Base-by-base conservation (phyloP, 305 asterid species). In the Plantago rigida region DNA sequence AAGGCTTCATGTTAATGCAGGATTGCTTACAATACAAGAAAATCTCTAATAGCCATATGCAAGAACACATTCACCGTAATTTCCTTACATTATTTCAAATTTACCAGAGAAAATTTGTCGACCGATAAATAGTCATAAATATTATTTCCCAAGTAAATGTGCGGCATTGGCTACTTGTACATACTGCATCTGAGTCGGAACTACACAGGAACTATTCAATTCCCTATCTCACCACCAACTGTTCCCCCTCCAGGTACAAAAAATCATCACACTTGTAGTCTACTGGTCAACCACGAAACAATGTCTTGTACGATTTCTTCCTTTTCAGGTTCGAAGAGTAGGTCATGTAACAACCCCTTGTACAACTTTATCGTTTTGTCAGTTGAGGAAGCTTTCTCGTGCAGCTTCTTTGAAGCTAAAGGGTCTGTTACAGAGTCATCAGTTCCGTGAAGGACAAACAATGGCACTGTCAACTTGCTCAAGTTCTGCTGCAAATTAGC, bases 271-370 rank as follows among this genome's bases (percentile, higher is more conserved):
- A 64, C 65, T 70, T 72, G 76, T 53, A 71, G 22, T 72, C 96
- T 86, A 45, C 63, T 67, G 48, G 56, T 79, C 71, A 91, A 64
- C 98, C 98, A 91, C 17, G 77, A 11, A 36, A 88, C 62, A 47
- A 91, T 84, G 46, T 62, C 74, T 54, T 73, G 58, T 28, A 57
- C 31, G 13, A 91, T 65, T 57, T 84, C 82, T 72, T 86, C 90
- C 73, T 79, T 83, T 67, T 91, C 98, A 0, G 90, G 95, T 67
- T 88, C 96, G 9, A 87, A 91, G 3, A 91, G 90, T n/a, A 91
- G 82, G 65, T 91, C 96, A 50, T 91, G 98, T 60, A 91, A 60
- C 60, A 85, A 61, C 22, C 96, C 98, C 13, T 77, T 68, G 59
- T 68, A 80, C 22, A 91, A 81, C 75, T 79, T 75, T 67, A 91